Base-by-base conservation (phyloP, 345 rosid species). In the Melaleuca quinquenervia region DNA sequence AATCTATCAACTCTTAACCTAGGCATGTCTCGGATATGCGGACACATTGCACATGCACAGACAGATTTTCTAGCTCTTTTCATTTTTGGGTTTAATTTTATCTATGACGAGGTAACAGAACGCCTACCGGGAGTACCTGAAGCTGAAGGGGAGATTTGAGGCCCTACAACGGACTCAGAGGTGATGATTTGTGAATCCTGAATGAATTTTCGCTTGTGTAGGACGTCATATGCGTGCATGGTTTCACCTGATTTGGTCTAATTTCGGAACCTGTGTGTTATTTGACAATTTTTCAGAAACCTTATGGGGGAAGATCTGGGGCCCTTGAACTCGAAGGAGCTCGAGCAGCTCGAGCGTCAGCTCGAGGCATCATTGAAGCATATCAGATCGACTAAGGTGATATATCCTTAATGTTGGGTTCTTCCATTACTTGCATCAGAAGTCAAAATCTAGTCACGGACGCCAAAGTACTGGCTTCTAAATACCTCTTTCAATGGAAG, bases 231-330 rank as follows among this genome's bases (percentile, higher is more conserved):
- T n/a, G 78, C 48, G 26, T 20, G 78, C 78, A 32, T 18, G 48
- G 48, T 18, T 20, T 70, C 18, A 18, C 78, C 45, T 16, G 32
- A 64, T 18, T 36, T 21, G 24, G 48, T 70, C 78, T 70, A 70
- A 70, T 70, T 70, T 70, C 36, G 52, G 41, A 41, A n/a, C 8
- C 84, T 26, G 24, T 1, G 4, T 44, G 85, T 83, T 24, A 36
- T 32, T 21, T 45, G 50, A 6, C 41, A 12, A 52, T 16, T 27
- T 27, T 82, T 53, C 75, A 97, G 98, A 91, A 96, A 97, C 90
- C 94, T 97, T 51, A 98, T 96, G 82, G 99, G 99, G 58, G 99
- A 97, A 90, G 99, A 97, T 55, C 89, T 97, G 90, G 99, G 98
- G 32, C 96, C 98, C 83, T 85, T 97, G 54, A 92, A 91, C 84